Base-by-base conservation (phyloP, 441 rosid genomes). In the Daphne laureola region DNA sequence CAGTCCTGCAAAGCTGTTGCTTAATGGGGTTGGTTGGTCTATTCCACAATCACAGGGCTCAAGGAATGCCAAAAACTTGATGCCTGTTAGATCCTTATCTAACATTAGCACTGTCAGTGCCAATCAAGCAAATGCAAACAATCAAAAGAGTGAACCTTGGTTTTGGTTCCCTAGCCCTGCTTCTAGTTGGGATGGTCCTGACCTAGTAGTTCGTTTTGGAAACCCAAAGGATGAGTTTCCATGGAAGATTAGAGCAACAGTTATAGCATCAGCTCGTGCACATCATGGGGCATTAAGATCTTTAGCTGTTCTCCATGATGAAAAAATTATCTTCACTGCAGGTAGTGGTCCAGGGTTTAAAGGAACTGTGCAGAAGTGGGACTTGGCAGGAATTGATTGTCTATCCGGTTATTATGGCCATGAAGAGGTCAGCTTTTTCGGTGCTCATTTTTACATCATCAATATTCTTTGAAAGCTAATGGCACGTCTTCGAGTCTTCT, bases 311-410 rank as follows among this genome's bases (percentile, higher is more conserved):
- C 75, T 80, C 61, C 81, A 75, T 68, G 95, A 91, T 71, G 98
- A 91, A 66, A 76, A 79, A 67, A 78, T 81, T 25, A 81, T 87
- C 69, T 87, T 83, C 67, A 87, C 96, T 58, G 90, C 98, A 64
- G 96, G 98, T 36, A 71, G 73, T 59, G 90, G 90, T 75, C 85
- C 90, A 54, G 98, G 96, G 57, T 91, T 82, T 68, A 87, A 79
- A 73, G 98, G 98, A 69, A 87, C 84, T 44, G 87, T 91, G 51
- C 95, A 80, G 67, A 91, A 82, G 77, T 91, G 98, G 96, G 98
- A 91, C 55, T 82, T 91, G 57, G 70, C 87, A 38, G 83, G 84
- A 81, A 69, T 87, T 67, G 86, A 76, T 69, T 78, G 93, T 57
- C 65, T 78, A 46, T 87, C 84, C 46, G 86, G 92, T 43, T 91